Base-by-base conservation (phyloP, 805 yeast species). In the Kuraishia hungarica region DNA sequence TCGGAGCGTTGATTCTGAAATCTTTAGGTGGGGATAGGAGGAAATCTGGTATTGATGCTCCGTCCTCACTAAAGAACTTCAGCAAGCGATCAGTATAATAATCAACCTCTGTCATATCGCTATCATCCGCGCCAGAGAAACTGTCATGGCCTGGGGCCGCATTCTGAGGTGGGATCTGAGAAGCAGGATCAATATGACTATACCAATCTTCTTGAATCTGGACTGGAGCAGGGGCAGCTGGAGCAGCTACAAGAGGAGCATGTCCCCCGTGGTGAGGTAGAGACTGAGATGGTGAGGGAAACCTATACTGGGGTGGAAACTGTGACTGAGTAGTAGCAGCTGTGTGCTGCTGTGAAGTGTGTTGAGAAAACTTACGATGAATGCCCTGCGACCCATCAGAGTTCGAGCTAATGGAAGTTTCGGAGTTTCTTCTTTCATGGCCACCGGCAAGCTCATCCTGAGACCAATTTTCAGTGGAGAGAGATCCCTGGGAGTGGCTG, bases 1-100 rank as follows among this genome's bases (percentile, higher is more conserved):
- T 83, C 2, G 85, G 77, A 57, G 79, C 85, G 64, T 86, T 82
- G 53, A 86, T 79, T 60, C 84, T 79, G 56, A 86, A 81, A 61
- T 82, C 80, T 43, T 73, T 70, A 1, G 93, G 92, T 5, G 88
- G 87, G 53, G 74, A 70, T 29, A 74, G 66, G 26, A 84, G 64
- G 53, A 78, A 72, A 23, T 65, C 61, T 7, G 72, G 72, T 51
- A 67, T 62, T 11, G 69, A 66, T 51, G 66, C 70, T 49, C 67
- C 64, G 55, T 80, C 84, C 54, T 76, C 81, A 51, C 80, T 72
- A 60, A 83, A 81, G 64, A 73, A 83, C n/a, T 73, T 72, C 51
- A 83, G 69, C 43, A 83, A 64, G 22, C 71, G 65, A 15, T 70
- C 71, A 0, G 75, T 70, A 54, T 74, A 75, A 24, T 59, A 66